A percentile compares a stretch with the other conserved stretches of the same genome.
phyloP scores from a whole-genome alignment of 2,329 filamentous ascomycete species.

The Aspergillus caelatus region DNA sequence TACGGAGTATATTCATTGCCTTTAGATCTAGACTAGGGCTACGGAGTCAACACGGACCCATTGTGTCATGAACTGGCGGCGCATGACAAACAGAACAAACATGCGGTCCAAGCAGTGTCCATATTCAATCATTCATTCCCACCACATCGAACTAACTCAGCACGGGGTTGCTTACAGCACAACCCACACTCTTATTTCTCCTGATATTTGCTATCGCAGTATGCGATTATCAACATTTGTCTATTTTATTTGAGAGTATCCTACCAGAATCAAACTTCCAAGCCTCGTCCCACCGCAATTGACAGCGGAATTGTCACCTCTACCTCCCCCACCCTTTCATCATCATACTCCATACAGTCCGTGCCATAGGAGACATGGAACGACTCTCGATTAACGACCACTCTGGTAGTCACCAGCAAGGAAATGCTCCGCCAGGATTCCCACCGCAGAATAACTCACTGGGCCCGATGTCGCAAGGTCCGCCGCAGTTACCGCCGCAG shows the following conservation, averaged over 20 bases:
- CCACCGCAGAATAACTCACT: slow-evolving; percentile 30
- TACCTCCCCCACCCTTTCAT: slow-evolving; percentile 11
- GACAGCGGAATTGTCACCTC: slow-evolving; percentile 1
- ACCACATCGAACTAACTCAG: slow-evolving; percentile 3
- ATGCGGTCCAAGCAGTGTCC: not conserved
- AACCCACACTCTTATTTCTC: not conserved
- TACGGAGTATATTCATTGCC: not conserved
- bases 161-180: slow-evolving; percentile 1
- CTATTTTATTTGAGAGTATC: not conserved
- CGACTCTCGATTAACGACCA: slow-evolving; percentile 39
- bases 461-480: slow-evolving; percentile 39
- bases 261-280: not conserved
- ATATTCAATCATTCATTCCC: slow-evolving; percentile 1
- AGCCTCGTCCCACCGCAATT: slow-evolving; percentile 9
- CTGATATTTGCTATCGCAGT: not conserved
- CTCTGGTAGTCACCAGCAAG: slow-evolving; percentile 30
- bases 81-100: slow-evolving; percentile 11
- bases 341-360: slow-evolving; percentile 16
- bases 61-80: not conserved
- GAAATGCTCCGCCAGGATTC: slow-evolving; percentile 32
- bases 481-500: slow-evolving; percentile 67
- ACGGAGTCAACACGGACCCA: not conserved
- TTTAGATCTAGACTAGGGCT: not conserved
- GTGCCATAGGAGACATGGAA: slow-evolving; percentile 33
- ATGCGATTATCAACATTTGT: slow-evolving; percentile 8